Evolutionary conservation across 257 asterid species (phyloP).

Genomic region (Solanum rostratum): DNA sequence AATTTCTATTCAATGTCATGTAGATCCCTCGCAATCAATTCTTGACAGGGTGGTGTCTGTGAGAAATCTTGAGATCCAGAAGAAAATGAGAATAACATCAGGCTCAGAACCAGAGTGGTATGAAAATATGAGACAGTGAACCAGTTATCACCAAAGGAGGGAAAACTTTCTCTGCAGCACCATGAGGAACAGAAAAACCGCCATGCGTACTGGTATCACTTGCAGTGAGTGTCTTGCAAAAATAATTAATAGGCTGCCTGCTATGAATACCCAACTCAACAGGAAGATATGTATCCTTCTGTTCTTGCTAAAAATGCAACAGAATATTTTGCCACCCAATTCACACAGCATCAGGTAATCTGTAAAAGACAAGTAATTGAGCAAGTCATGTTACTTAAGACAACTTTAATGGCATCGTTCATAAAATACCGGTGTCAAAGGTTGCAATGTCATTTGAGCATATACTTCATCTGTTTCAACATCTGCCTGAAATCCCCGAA

Average conservation of each 20-base stretch:
- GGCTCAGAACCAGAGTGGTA: neutral
- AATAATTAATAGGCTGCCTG: slow-evolving; percentile 87
- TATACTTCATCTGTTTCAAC: slow-evolving; percentile 96
- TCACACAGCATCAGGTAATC: neutral
- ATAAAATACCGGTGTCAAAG: slow-evolving; percentile 59
- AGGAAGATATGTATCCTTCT: slow-evolving; percentile 80
- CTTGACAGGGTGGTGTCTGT: neutral
- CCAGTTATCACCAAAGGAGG: slow-evolving; percentile 34
- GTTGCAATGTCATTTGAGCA: slow-evolving; percentile 97
- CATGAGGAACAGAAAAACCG: slow-evolving; percentile 98
- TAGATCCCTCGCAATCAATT: neutral
- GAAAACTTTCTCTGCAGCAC: slow-evolving; percentile 99
- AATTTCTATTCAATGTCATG: neutral
- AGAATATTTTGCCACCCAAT: neutral
- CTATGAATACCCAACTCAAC: slow-evolving; percentile 84
- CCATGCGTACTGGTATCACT: slow-evolving; percentile 99
- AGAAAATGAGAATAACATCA: neutral
- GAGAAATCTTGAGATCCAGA: slow-evolving; percentile 5
- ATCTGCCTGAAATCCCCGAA: slow-evolving; percentile 68
- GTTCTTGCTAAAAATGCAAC: slow-evolving; percentile 65
- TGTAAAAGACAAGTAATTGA: neutral
- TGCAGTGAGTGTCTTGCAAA: slow-evolving; percentile 94
- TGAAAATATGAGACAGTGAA: neutral
- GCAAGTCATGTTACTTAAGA: neutral
- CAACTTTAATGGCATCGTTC: neutral